Evolutionary conservation across 1,139 yeast species (phyloP), one percentile per base, ranked within the genome.

Genomic region (Pichia sp.): DNA sequence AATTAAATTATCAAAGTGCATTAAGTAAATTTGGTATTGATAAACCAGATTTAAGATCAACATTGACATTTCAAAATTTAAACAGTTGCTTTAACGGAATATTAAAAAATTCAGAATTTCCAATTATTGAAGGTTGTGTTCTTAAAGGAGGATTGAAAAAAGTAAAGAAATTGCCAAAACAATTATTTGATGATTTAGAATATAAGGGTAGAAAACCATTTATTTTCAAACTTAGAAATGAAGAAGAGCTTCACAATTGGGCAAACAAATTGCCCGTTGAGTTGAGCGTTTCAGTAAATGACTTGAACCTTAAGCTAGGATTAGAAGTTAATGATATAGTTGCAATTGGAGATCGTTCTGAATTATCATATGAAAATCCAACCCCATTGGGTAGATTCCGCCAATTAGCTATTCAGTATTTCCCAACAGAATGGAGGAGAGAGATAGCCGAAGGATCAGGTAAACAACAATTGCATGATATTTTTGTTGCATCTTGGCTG

Each of bases 311-410:
- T 1, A 41, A 49, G 0, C 61, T 84, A 22, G 55, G 63, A 12
- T 58, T 87, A 29, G 54, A 70, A 42, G 66, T 73, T 2, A 96
- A 96, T 37, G 96, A 87, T 61, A 66, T 87, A 3, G 59, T 92
- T 33, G 92, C 92, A 3, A 74, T 86, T 16, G 73, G 87, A 11
- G 85, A 83, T 25, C 71, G 98, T 46, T 78, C 87, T 1, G 60
- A 64, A 6, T 55, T 77, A 28, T 67, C 85, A 0, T 90, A 87
- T 59, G 98, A 94, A 58, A 92, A 89, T 58, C 97, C 98, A 23
- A 92, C 98, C 0, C 97, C 98, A 0, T 66, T 92, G 43, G 99
- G 99, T 0, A 73, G 83, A 50, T 75, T 87, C 52, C 73, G 98
- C 48, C 96, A 87, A 59, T 58, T 87, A 42, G 78, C 87, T 0